Evolutionary conservation across 108 stramenopile species (phyloP).

Genomic region (Epithemia pelagica): DNA sequence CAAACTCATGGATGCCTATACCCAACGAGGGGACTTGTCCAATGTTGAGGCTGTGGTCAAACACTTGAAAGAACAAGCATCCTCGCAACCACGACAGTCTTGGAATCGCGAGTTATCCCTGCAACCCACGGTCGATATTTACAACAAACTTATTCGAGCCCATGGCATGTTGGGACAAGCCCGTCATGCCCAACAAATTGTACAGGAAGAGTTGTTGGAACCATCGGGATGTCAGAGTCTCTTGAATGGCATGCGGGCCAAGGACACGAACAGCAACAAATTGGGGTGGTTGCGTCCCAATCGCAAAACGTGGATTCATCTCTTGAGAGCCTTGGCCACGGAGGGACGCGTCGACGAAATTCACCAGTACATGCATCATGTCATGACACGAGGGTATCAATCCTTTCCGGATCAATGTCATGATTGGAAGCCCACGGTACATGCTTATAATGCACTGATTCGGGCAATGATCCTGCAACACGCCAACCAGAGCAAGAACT

Average conservation of each 20-base stretch:
- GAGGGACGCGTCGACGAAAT: conserved; percentile 11
- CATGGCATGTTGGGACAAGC: conserved; percentile 19
- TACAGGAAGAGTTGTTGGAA: conserved; percentile 15
- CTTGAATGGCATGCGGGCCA: background rate
- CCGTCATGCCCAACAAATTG: conserved; percentile 22
- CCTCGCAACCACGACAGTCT: too few relatives aligned
- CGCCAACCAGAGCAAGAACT: conserved; percentile 1
- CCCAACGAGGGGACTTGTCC: conserved; percentile 22
- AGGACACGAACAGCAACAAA: background rate
- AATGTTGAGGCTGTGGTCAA: conserved; percentile 23
- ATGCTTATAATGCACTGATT: conserved; percentile 35
- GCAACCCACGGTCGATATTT: conserved; percentile 11
- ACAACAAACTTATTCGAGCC: conserved; percentile 39
- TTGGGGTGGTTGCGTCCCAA: conserved; percentile 15
- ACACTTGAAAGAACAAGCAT: conserved; percentile 9
- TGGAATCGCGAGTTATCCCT: background rate
- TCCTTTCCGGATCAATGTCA: background rate
- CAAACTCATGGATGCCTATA: conserved; percentile 44
- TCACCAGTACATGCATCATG: conserved; percentile 9
- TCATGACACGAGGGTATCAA: conserved; percentile 25
- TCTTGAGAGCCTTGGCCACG: conserved; percentile 27
- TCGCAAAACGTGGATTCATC: conserved; percentile 34
- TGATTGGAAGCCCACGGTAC: conserved; percentile 22
- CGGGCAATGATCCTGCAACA: conserved; percentile 10
- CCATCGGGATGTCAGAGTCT: background rate